A percentile compares a stretch with the other conserved stretches of the same genome.
These are phyloP conservation scores for Ogataea hybrid DNA, from an alignment of 1,139 yeast genomes.

Conservation along the genomic window DNA sequence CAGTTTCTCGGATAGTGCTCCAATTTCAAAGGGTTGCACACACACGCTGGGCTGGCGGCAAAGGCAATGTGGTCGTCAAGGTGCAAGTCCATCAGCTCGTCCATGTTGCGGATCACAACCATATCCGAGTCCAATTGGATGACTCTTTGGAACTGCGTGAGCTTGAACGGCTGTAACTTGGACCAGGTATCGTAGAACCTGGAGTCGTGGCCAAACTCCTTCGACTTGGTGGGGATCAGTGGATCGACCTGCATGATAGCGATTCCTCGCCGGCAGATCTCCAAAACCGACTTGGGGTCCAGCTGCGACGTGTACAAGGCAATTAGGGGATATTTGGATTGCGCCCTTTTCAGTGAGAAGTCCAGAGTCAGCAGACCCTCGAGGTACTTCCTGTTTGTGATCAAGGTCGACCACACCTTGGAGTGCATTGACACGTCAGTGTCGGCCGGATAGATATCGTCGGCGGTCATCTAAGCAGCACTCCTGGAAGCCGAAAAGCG, in stretches of 20 bases:
- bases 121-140: conserved; percentile 56
- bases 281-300: conserved; percentile 37
- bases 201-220: conserved; percentile 44
- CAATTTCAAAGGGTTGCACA: conserved; percentile 51
- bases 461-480: conserved; percentile 10
- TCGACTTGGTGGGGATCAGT: conserved; percentile 40
- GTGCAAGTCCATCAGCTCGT: conserved; percentile 48
- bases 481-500: neutral
- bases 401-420: conserved; percentile 51
- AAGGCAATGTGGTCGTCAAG: conserved; percentile 35
- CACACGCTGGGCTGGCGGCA: conserved; percentile 61
- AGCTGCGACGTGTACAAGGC: conserved; percentile 50
- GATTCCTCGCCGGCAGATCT: conserved; percentile 40
- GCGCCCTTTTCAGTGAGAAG: conserved; percentile 39
- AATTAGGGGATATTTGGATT: conserved; percentile 46
- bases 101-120: conserved; percentile 53
- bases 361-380: conserved; percentile 49
- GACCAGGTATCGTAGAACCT: conserved; percentile 60
- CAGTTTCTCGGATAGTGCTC: conserved; percentile 53
- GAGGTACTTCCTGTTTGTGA: conserved; percentile 48
- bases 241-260: conserved; percentile 39
- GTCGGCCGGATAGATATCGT: conserved; percentile 16
- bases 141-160: conserved; percentile 46
- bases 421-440: conserved; percentile 14
- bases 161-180: conserved; percentile 50